phyloP scores from a whole-genome alignment of 1,139 yeast species.

The Spathaspora sp. region DNA sequence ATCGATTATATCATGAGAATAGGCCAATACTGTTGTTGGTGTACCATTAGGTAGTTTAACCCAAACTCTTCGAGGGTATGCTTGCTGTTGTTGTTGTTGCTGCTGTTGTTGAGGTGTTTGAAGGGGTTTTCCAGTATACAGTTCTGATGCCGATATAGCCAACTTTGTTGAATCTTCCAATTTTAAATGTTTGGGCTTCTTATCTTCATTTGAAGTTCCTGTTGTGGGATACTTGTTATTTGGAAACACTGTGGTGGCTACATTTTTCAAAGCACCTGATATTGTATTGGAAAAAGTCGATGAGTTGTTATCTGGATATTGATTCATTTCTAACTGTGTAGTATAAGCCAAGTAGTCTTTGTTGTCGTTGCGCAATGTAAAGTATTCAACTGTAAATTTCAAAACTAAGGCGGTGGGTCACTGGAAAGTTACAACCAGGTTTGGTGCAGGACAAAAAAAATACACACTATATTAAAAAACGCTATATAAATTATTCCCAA shows the following conservation, averaged over 20 bases:
- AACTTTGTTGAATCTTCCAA: neutral
- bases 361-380: too few species aligned
- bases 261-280: neutral
- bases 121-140: neutral
- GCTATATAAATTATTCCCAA: slow-evolving; percentile 37
- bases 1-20: slow-evolving; percentile 61
- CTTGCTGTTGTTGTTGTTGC: neutral
- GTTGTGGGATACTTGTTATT: neutral
- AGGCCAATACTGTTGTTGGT: slow-evolving; percentile 66
- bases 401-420: too few species aligned
- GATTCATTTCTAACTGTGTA: too few species aligned
- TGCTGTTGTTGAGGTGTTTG: neutral
- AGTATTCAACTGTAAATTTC: too few species aligned
- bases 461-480: neutral
- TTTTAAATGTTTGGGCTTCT: neutral
- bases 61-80: slow-evolving; percentile 54
- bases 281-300: too few species aligned
- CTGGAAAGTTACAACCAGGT: too few species aligned
- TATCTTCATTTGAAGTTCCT: neutral
- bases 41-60: slow-evolving; percentile 55
- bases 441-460: neutral
- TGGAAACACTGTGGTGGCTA: too few species aligned
- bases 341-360: too few species aligned
- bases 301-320: too few species aligned
- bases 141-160: neutral